Conservation (phyloP, 106 monocot genomes). For the Apostasia shenzhenica region DNA sequence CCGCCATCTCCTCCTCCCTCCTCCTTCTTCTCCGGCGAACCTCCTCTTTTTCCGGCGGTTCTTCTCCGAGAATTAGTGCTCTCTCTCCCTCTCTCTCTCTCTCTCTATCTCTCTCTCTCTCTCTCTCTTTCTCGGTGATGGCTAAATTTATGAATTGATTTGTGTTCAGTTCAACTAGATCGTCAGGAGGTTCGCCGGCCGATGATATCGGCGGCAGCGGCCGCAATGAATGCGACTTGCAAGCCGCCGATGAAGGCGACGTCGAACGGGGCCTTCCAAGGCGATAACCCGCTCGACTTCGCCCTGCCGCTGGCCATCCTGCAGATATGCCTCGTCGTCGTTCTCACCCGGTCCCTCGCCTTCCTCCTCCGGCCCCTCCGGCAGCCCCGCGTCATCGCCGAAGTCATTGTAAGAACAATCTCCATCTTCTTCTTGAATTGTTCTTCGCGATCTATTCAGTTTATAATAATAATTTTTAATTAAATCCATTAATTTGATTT, state of each 20-base stretch:
- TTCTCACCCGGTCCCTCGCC: slow-evolving; percentile 36
- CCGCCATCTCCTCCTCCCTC: too few relatives aligned
- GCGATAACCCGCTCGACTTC: slow-evolving; percentile 39
- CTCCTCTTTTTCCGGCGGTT: too few relatives aligned
- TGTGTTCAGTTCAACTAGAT: too few relatives aligned
- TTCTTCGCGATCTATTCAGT: not conserved
- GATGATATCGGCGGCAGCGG: not conserved
- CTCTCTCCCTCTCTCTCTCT: too few relatives aligned
- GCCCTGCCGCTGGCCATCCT: slow-evolving; percentile 43
- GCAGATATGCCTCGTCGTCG: slow-evolving; percentile 39
- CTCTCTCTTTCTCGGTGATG: too few relatives aligned
- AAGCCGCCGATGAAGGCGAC: slow-evolving; percentile 21
- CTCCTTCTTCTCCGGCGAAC: too few relatives aligned
- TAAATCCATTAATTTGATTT: not conserved
- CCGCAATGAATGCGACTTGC: not conserved
- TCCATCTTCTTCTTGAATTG: not conserved
- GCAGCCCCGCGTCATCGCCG: slow-evolving; percentile 58
- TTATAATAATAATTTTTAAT: not conserved
- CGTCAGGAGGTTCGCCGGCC: too few relatives aligned
- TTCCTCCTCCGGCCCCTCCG: slow-evolving; percentile 48
- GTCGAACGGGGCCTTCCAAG: slow-evolving; percentile 35
- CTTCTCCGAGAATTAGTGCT: too few relatives aligned
- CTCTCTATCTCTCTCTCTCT: too few relatives aligned
- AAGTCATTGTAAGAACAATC: slow-evolving; percentile 43
- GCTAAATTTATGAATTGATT: too few relatives aligned